phyloP scores from a whole-genome alignment of 1,284 basidiomycete genomes.

The Testicularia cyperi region DNA sequence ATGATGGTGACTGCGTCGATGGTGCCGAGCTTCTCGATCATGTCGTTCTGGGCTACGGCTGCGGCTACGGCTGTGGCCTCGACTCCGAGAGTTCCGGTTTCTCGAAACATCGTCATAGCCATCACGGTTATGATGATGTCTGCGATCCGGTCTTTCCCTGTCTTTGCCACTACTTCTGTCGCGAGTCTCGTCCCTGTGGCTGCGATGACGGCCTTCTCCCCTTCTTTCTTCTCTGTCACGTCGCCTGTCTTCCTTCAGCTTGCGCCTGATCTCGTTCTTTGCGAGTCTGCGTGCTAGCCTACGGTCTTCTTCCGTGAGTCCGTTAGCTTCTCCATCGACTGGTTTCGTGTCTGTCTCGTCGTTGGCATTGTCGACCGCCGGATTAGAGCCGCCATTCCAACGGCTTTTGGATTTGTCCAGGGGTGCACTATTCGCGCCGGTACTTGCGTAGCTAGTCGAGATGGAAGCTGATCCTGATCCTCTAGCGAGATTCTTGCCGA shows the following conservation, averaged over 20 bases:
- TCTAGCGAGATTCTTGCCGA: constrained; percentile 23
- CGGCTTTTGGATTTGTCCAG: constrained; percentile 10
- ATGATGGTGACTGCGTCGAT: neutral
- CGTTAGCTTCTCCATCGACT: constrained; percentile 10
- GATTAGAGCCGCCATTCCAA: too few species aligned
- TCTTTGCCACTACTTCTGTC: neutral
- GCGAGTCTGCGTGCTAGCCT: constrained; percentile 36
- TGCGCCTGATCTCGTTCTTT: constrained; percentile 23
- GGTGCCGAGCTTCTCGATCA: too few species aligned
- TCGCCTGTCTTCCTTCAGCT: constrained; percentile 23
- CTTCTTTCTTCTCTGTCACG: constrained; percentile 9
- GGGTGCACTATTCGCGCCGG: constrained; percentile 35
- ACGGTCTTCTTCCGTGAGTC: constrained; percentile 38
- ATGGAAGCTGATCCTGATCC: constrained; percentile 13
- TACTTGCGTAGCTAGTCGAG: too few species aligned
- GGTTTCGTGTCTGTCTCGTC: too few species aligned
- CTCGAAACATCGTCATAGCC: neutral
- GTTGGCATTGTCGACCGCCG: too few species aligned
- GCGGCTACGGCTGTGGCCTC: neutral
- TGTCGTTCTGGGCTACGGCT: neutral
- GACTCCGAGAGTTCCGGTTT: neutral
- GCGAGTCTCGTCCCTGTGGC: neutral
- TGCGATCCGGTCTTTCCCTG: neutral
- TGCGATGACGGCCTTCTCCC: neutral
- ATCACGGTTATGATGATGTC: neutral